Evolutionary conservation across 495 filamentous ascomycete species (phyloP), one percentile per base, ranked within the genome.

Genomic region (Aspergillus cavernicola): DNA sequence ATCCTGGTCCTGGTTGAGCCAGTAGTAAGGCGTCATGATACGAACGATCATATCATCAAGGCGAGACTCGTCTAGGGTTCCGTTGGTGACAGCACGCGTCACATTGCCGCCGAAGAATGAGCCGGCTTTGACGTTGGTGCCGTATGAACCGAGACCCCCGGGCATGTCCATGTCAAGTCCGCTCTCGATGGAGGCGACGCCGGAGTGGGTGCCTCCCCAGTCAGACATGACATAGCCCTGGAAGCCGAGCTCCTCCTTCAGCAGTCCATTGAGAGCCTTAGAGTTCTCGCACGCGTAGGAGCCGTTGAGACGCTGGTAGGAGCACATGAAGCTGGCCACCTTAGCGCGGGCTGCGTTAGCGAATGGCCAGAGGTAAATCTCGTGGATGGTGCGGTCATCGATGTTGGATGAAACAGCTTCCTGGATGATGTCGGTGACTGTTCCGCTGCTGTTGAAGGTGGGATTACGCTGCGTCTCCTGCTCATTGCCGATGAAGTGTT

Each of bases 401-500:
- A 87, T 80, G 39, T 85, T 85, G 3, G 81, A 77, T 2, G 82
- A 85, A 9, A 66, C 59, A 2, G 63, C 49, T 31, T 40, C 15
- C 6, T 41, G 23, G 58, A 55, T 84, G 82, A 37, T 79, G 13
- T 32, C 31, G 6, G 28, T 32, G 7, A 46, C 4, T 1, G 43
- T 32, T n/a, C 28, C 43, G 31, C 19, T 46, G 29, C 5, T 1
- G 12, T 46, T 18, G 18, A 33, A 46, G 28, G 28, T 46, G 16
- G 43, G 43, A 33, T 63, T 83, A 1, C 87, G 76, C 53, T 84
- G 88, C 53, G 87, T 85, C 65, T 95, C 89, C 66, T 95, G 89
- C 63, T 95, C 89, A 52, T 92, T 91, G 16, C 72, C 79, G 33
- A 92, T 69, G 49, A 77, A 86, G 65, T 95, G 89, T 20, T 46